Evolutionary conservation across 225 moss, liverwort and hornwort genomes (phyloP).

Genomic region (Bryoerythrophyllum caledonicum): DNA sequence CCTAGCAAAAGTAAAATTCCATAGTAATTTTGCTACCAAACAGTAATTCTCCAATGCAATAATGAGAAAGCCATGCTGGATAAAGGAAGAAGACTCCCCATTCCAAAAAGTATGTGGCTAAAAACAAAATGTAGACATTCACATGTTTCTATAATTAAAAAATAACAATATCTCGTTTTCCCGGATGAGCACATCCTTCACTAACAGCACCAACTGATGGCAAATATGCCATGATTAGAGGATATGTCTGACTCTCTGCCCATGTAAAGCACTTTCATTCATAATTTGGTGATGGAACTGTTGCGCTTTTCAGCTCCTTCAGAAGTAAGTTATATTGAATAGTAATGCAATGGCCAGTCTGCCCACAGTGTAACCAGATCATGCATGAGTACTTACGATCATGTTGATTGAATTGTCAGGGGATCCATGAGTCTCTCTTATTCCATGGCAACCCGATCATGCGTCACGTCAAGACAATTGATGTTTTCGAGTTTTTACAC

Average conservation of each 20-base stretch:
- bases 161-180: no score
- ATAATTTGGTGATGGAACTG: neutral
- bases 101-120: no score
- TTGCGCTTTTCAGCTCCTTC: conserved; percentile 4
- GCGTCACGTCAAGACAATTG: neutral
- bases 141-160: no score
- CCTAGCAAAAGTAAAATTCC: no score
- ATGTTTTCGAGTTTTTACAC: neutral
- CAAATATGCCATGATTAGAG: neutral
- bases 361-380: neutral
- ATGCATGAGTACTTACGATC: neutral
- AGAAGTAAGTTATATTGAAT: no score
- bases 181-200: no score
- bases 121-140: no score
- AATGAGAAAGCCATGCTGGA: no score
- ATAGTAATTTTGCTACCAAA: no score
- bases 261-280: neutral
- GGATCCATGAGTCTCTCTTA: neutral
- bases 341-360: neutral
- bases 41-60: no score
- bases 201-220: neutral
- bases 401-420: neutral
- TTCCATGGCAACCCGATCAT: neutral
- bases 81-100: no score
- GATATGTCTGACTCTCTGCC: neutral